Base-by-base conservation (phyloP, 306 rosid genomes). In the Cicer arietinum region DNA sequence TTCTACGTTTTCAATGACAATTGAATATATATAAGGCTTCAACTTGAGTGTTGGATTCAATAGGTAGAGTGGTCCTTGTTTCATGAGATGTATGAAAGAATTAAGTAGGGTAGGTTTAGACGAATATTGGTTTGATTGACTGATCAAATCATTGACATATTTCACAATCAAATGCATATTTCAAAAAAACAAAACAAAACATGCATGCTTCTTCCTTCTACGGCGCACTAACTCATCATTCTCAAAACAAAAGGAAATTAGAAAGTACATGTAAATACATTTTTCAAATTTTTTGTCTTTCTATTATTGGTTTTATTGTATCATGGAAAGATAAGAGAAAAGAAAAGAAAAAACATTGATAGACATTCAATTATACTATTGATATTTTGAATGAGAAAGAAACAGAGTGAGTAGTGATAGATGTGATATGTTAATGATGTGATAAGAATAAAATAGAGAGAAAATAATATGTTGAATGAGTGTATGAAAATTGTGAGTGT, bases 11-110 rank as follows among this genome's bases (percentile, higher is more conserved):
- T 50, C 69, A 46, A 43, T 73, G 53, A 2, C 46, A 66, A 47
- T 25, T 58, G 56, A 68, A 67, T 60, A 66, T 25, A 25, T 25
- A 25, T 25, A 25, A 51, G 41, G 56, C 7, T 41, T 50, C 60
- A 63, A 41, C 45, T 64, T 37, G 74, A 79, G 78, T 50, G 37
- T 17, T 76, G 48, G 82, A 62, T 62, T 71, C 39, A 16, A 42
- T 42, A 13, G 59, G 41, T 80, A 68, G 76, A 14, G 80, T 74
- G 76, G 84, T 80, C 76, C 84, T 74, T 74, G 60, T 58, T 80
- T 54, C 40, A 22, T 52, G 18, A 54, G 37, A 35, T 64, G 68
- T 8, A 63, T 73, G 67, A 18, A 69, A 20, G 18, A 39, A 16
- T 7, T 1, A 7, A 62, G 45, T 68, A 35, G 77, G 80, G 67